Percentiles rank a stretch among this genome's conserved stretches.
phyloP scores from a whole-genome alignment of 2,329 filamentous ascomycete species.

The Penicillium sp. region DNA sequence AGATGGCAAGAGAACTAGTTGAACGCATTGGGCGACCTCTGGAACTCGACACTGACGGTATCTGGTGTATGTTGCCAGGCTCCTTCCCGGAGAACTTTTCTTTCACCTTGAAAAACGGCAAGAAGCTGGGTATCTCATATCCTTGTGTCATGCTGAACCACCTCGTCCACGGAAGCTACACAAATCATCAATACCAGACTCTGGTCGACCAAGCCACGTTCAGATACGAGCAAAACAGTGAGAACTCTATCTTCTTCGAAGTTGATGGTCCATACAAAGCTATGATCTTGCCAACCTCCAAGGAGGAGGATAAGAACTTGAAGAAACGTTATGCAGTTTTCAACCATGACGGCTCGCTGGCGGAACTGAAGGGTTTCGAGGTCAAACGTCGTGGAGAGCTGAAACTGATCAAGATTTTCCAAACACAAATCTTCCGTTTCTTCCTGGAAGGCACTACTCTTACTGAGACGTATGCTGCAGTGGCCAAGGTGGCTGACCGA shows the following conservation, averaged over 20 bases:
- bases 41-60: constrained; percentile 95
- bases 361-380: constrained; percentile 94
- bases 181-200: constrained; percentile 94
- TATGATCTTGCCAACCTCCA: constrained; percentile 94
- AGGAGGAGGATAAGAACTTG: constrained; percentile 98
- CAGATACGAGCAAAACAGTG: constrained; percentile 92
- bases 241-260: constrained; percentile 99
- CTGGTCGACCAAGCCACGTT: constrained; percentile 68
- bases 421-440: constrained; percentile 98
- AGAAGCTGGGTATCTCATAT: constrained; percentile 93
- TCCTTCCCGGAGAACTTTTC: constrained; percentile 94
- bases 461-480: constrained; percentile 77
- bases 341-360: constrained; percentile 91
- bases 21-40: constrained; percentile 86
- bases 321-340: constrained; percentile 99
- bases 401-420: constrained; percentile 99
- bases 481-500: constrained; percentile 87
- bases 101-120: constrained; percentile 89
- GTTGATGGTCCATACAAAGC: constrained; percentile 95
- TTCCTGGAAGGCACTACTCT: constrained; percentile 87
- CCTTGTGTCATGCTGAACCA: constrained; percentile 99
- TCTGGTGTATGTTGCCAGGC: constrained; percentile 97
- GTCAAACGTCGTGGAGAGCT: constrained; percentile 94
- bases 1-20: constrained; percentile 89
- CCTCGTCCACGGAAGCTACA: constrained; percentile 85